These are phyloP conservation scores for Vigna angularis DNA, from an alignment of 306 rosid species.

Conservation along the genomic window DNA sequence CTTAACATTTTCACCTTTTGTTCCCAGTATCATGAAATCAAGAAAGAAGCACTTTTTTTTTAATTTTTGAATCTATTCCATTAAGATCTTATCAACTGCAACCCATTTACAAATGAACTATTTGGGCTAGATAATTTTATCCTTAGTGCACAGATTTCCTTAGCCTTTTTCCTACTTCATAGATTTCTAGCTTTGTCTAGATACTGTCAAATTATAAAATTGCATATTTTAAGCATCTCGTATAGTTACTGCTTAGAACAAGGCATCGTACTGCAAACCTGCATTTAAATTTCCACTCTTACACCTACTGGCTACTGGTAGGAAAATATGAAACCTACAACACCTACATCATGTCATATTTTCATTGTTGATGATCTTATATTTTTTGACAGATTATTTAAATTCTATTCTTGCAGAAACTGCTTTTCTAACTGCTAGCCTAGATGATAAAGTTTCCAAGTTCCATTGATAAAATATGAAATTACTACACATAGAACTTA, in stretches of 20 bases:
- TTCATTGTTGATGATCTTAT: constrained; percentile 1
- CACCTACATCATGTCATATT: constrained; percentile 56
- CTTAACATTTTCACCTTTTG: constrained; percentile 12
- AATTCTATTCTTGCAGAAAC: neutral
- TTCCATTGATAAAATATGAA: constrained; percentile 21
- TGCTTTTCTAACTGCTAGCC: constrained; percentile 22
- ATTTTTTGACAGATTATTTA: neutral
- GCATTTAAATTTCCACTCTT: constrained; percentile 28
- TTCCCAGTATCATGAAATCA: constrained; percentile 39
- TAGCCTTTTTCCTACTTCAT: neutral
- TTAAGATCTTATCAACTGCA: constrained; percentile 6
- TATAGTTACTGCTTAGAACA: constrained; percentile 1
- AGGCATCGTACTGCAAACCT: neutral
- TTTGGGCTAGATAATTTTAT: constrained; percentile 18
- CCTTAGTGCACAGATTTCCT: constrained; percentile 6
- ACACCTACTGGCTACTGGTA: neutral
- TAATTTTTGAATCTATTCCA: constrained; percentile 19
- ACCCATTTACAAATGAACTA: neutral
- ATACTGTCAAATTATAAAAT: neutral
- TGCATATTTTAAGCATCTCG: neutral
- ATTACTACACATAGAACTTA: neutral
- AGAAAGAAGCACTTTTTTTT: constrained; percentile 8
- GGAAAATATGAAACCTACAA: constrained; percentile 6
- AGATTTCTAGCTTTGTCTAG: constrained; percentile 1
- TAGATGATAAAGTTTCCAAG: neutral